Evolutionary conservation across 2,329 filamentous ascomycete species (phyloP).

Genomic region (Aspergillus udagawae): DNA sequence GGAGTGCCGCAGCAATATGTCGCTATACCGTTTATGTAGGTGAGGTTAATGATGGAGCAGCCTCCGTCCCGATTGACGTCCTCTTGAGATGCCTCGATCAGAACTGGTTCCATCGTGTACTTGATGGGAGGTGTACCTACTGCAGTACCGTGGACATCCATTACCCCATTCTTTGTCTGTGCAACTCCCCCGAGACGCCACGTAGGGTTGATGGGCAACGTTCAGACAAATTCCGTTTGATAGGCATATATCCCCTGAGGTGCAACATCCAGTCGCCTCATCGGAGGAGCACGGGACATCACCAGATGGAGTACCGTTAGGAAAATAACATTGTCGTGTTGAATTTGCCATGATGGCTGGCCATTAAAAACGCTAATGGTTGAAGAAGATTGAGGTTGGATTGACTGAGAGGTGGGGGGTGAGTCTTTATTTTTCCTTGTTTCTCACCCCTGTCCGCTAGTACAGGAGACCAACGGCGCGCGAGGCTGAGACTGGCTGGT

Average conservation of each 20-base stretch:
- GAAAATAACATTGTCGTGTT: background rate
- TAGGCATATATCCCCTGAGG: conserved; percentile 1
- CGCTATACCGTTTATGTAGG: conserved; percentile 6
- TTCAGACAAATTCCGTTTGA: conserved; percentile 28
- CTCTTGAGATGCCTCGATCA: conserved; percentile 5
- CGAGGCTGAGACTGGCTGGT: background rate
- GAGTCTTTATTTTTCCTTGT: background rate
- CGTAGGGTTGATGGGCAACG: conserved; percentile 20
- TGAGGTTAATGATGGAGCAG: conserved; percentile 19
- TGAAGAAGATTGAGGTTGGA: background rate
- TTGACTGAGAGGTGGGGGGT: background rate
- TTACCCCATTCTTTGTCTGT: conserved; percentile 27
- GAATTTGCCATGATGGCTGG: background rate
- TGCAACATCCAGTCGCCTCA: background rate
- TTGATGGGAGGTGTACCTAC: conserved; percentile 8
- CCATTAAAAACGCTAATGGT: background rate
- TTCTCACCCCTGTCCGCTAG: background rate
- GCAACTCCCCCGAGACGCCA: conserved; percentile 25
- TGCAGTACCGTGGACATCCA: conserved; percentile 20
- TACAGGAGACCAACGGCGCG: background rate
- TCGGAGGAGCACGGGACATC: background rate
- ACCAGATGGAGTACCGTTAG: background rate
- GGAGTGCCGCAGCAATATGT: conserved; percentile 26
- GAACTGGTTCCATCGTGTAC: background rate
- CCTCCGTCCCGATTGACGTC: conserved; percentile 10